Conservation (phyloP, 495 filamentous ascomycete species). For the Penicillium verhagenii region DNA sequence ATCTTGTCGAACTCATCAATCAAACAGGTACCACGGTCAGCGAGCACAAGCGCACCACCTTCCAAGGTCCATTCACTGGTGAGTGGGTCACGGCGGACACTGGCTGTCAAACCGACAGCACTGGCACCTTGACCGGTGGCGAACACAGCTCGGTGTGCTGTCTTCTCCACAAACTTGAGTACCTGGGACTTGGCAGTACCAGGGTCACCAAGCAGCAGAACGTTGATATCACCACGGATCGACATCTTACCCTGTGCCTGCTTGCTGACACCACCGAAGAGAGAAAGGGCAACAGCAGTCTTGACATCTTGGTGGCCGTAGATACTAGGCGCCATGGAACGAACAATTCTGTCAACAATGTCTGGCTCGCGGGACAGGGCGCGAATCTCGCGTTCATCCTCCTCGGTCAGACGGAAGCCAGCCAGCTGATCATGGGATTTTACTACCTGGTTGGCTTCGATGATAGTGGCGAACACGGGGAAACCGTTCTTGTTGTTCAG, state of each 20-base stretch:
- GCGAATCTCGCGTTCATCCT: constrained; percentile 92
- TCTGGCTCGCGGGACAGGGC: constrained; percentile 82
- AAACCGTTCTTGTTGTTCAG: constrained; percentile 99
- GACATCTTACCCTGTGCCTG: constrained; percentile 80
- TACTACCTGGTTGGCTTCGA: constrained; percentile 95
- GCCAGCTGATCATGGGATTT: constrained; percentile 98
- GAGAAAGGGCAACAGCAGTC: constrained; percentile 88
- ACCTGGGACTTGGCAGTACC: constrained; percentile 99
- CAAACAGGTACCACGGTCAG: constrained; percentile 91
- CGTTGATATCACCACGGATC: constrained; percentile 97
- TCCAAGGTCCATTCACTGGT: constrained; percentile 98
- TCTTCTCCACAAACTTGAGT: constrained; percentile 97
- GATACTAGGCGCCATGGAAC: constrained; percentile 94
- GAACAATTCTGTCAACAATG: constrained; percentile 91
- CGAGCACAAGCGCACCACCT: constrained; percentile 92
- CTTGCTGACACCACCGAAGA: constrained; percentile 96
- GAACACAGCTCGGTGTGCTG: constrained; percentile 95
- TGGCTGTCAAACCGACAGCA: constrained; percentile 96
- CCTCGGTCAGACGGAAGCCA: constrained; percentile 92
- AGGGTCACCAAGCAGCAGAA: constrained; percentile 93
- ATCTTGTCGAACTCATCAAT: constrained; percentile 99
- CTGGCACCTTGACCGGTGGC: constrained; percentile 97
- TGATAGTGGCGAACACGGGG: constrained; percentile 95
- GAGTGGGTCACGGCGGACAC: constrained; percentile 91
- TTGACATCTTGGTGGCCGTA: constrained; percentile 98